Evolutionary conservation across 2,329 filamentous ascomycete species (phyloP).

Genomic region (Hypomyces perniciosus): DNA sequence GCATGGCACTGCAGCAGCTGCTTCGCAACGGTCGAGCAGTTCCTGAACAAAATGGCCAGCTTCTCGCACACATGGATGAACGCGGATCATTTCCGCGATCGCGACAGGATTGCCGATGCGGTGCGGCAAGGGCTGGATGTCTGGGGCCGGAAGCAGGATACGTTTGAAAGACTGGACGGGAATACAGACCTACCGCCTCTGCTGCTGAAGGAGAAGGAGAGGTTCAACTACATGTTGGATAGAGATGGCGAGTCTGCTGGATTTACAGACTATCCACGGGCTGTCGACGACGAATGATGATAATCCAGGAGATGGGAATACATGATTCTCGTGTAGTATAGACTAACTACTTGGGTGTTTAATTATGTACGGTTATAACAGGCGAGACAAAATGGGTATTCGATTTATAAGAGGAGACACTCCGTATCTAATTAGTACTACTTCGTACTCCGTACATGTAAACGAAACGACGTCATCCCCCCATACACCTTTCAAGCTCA

Average conservation of each 20-base stretch:
- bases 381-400: no score
- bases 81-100: constrained; percentile 40
- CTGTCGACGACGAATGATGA: background rate
- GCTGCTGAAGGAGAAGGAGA: constrained; percentile 33
- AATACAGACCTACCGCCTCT: constrained; percentile 50
- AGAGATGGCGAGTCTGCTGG: constrained; percentile 42
- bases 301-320: background rate
- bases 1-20: constrained; percentile 60
- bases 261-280: constrained; percentile 40
- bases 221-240: constrained; percentile 40
- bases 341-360: no score
- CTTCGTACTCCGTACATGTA: no score
- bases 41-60: constrained; percentile 49
- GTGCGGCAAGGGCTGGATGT: constrained; percentile 49
- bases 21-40: constrained; percentile 49
- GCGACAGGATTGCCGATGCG: constrained; percentile 41
- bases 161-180: constrained; percentile 42
- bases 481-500: no score
- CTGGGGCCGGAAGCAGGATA: constrained; percentile 44
- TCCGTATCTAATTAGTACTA: no score
- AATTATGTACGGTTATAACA: no score
- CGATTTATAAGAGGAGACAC: no score
- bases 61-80: constrained; percentile 53
- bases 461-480: no score
- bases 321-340: background rate